Evolutionary conservation across 2,329 filamentous ascomycete species (phyloP).

Genomic region (Trichophyton rubrum): DNA sequence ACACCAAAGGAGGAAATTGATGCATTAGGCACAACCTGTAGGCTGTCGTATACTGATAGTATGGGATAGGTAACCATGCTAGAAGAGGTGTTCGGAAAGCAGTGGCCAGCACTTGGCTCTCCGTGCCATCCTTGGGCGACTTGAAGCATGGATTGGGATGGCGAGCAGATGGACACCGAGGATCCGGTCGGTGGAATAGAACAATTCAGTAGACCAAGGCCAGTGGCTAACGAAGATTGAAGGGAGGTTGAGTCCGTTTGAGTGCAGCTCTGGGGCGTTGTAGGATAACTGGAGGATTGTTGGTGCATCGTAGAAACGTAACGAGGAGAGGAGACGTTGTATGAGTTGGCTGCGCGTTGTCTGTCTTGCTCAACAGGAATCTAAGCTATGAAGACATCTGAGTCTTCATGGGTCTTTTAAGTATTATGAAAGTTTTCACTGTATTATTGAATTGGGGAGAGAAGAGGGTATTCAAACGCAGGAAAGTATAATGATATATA

Average conservation of each 20-base stretch:
- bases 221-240: slow-evolving; percentile 10
- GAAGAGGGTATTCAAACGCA: neutral
- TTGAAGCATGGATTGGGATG: slow-evolving; percentile 15
- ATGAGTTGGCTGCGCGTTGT: slow-evolving; percentile 17
- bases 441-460: neutral
- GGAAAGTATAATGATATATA: slow-evolving; percentile 4
- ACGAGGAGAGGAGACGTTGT: slow-evolving; percentile 14
- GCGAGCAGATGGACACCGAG: slow-evolving; percentile 16
- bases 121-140: slow-evolving; percentile 17
- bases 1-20: slow-evolving; percentile 16
- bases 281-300: slow-evolving; percentile 17
- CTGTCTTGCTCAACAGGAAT: slow-evolving; percentile 12
- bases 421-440: slow-evolving; percentile 11
- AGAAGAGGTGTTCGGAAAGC: slow-evolving; percentile 16
- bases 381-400: slow-evolving; percentile 9
- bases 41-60: slow-evolving; percentile 17
- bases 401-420: slow-evolving; percentile 13
- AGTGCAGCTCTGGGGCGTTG: slow-evolving; percentile 13
- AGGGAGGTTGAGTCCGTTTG: neutral
- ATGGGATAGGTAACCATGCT: slow-evolving; percentile 15
- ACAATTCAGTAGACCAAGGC: slow-evolving; percentile 24
- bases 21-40: slow-evolving; percentile 15
- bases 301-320: slow-evolving; percentile 9
- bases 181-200: slow-evolving; percentile 16
- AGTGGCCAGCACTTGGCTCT: slow-evolving; percentile 14